Percentiles rank a stretch among this genome's conserved stretches.
These are phyloP conservation scores for Boeremia lycopersici DNA, from an alignment of 2,329 filamentous ascomycete genomes.

Conservation along the genomic window DNA sequence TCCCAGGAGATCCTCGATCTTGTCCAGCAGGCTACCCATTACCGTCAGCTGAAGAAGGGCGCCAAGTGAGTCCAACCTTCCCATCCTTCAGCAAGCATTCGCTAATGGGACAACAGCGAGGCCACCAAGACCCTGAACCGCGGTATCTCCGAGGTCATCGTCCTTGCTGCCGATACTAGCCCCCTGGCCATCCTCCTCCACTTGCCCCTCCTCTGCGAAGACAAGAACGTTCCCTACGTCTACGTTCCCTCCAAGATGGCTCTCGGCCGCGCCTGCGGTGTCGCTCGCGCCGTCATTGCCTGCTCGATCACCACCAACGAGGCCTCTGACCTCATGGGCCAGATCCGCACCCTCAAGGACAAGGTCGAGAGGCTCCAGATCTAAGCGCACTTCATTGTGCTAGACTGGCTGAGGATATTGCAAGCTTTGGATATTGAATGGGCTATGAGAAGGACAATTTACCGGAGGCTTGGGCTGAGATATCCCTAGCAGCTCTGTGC, in stretches of 20 bases:
- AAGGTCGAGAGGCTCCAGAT: conserved; percentile 97
- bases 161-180: conserved; percentile 80
- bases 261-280: conserved; percentile 75
- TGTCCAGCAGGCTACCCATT: conserved; percentile 39
- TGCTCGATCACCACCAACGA: conserved; percentile 77
- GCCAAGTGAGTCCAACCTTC: conserved; percentile 55
- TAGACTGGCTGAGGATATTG: not conserved
- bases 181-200: conserved; percentile 74
- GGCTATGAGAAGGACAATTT: conserved; percentile 21
- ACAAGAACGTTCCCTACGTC: conserved; percentile 70
- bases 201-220: conserved; percentile 87
- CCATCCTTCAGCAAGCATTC: not conserved
- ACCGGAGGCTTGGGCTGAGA: conserved; percentile 26
- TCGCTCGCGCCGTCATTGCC: conserved; percentile 84
- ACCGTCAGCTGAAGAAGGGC: conserved; percentile 43
- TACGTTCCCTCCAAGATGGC: conserved; percentile 79
- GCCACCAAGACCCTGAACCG: conserved; percentile 88
- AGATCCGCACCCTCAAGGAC: conserved; percentile 88
- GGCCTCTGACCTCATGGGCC: conserved; percentile 73
- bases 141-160: conserved; percentile 85
- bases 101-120: conserved; percentile 30
- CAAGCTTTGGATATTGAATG: conserved; percentile 15
- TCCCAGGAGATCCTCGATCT: conserved; percentile 54
- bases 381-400: conserved; percentile 50
- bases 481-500: conserved; percentile 21